These are phyloP conservation scores for Suhomyces vadensis DNA, from an alignment of 805 yeast genomes.

Conservation along the genomic window DNA sequence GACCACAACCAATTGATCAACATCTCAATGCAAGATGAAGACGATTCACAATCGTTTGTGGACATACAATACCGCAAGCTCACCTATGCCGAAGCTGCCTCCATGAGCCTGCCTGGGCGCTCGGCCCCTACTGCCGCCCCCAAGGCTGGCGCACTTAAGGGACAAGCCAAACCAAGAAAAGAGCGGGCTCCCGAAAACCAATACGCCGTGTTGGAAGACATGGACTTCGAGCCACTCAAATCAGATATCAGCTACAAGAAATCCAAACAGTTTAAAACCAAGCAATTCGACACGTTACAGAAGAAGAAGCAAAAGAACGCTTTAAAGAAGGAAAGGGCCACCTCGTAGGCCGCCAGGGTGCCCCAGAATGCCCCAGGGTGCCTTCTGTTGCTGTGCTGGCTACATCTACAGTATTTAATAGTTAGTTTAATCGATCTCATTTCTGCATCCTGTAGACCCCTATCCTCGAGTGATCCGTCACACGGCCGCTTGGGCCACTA, in stretches of 20 bases:
- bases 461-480: neutral
- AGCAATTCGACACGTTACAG: conserved; percentile 20
- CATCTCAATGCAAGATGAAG: conserved; percentile 35
- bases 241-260: conserved; percentile 21
- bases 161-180: conserved; percentile 11
- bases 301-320: conserved; percentile 18
- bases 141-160: neutral
- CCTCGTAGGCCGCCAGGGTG: neutral
- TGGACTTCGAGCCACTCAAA: conserved; percentile 18
- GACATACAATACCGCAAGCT: conserved; percentile 37
- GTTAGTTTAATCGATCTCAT: too few species aligned
- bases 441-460: conserved; percentile 1
- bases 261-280: conserved; percentile 15
- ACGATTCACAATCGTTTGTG: conserved; percentile 34
- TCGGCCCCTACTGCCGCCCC: conserved; percentile 10
- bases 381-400: neutral
- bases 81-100: conserved; percentile 48
- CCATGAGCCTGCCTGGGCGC: conserved; percentile 18
- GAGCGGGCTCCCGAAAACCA: conserved; percentile 15
- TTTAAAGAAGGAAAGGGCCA: neutral
- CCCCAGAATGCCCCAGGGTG: neutral
- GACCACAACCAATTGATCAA: conserved; percentile 30
- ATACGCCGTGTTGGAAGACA: conserved; percentile 18
- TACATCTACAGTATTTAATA: neutral
- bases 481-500: neutral